Evolutionary conservation across 345 rosid genomes (phyloP), one percentile per base, ranked within the genome.

Genomic region (Conringia planisiliqua): DNA sequence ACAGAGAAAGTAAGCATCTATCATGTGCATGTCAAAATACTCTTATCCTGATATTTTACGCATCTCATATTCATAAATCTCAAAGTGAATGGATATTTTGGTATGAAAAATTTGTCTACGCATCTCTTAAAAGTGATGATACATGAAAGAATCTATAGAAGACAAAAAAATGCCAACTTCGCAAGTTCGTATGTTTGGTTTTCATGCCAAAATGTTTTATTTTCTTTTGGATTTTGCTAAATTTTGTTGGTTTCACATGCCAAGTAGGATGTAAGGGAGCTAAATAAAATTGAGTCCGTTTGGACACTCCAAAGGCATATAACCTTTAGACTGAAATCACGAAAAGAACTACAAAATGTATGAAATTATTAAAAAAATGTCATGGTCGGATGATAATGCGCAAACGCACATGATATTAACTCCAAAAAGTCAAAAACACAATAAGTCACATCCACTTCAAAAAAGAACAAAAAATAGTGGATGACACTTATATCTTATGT

Each of bases 371-470:
- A 47, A 22, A 22, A 17, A 17, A 6, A 17, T 24, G 12, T 55
- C 36, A 55, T 65, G 48, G 71, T 44, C 44, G 66, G 66, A 54
- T 48, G 51, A 5, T 57, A 66, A 36, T 74, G 78, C 51, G 59
- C 66, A 18, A 8, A 57, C 22, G 48, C 48, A 66, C 72, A 74
- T 66, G 55, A 51, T 30, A 39, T 13, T n/a, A 68, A 61, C 36
- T 62, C 32, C 55, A 75, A 48, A 62, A 67, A 30, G 70, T 7
- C 57, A 51, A 51, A 68, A 61, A 61, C 70, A 68, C 68, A 52
- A 68, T 76, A 30, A 68, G 74, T 61, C 64, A 50, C 62, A 30
- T 60, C 79, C 68, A 48, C 68, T 75, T 75, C 55, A 58, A 27
- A 17, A 47, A 51, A 44, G 20, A 61, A 52, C 54, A 68, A 40